Conservation (phyloP, 2,329 filamentous ascomycete species). For the Berkeleyomyces rouxiae region DNA sequence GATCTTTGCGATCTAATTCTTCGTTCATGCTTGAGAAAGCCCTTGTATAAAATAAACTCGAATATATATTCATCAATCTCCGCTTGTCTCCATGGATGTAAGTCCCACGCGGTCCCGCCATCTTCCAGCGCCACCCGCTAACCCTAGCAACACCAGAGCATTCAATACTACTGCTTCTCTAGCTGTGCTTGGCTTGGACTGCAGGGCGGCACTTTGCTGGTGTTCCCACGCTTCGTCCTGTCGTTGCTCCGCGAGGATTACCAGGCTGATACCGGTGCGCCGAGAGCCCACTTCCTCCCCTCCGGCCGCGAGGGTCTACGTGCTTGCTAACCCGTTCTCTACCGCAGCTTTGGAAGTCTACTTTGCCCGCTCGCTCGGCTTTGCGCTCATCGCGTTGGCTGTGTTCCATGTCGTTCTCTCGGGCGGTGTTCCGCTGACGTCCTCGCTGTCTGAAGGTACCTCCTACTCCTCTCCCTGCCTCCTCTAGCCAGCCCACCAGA, state of each 20-base stretch:
- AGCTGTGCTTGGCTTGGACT: slow-evolving; percentile 34
- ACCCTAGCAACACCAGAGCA: slow-evolving; percentile 23
- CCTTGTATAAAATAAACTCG: neutral
- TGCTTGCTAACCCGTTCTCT: neutral
- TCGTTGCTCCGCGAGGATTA: slow-evolving; percentile 25
- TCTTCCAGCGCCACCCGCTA: neutral
- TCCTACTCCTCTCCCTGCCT: neutral
- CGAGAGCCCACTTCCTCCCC: neutral
- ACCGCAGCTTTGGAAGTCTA: slow-evolving; percentile 47
- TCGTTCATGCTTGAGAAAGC: neutral
- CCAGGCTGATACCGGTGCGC: slow-evolving; percentile 21
- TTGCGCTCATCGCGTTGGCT: slow-evolving; percentile 49
- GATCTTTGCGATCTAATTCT: no score
- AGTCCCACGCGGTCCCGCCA: neutral
- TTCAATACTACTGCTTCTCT: slow-evolving; percentile 33
- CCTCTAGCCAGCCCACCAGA: neutral
- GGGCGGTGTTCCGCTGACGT: slow-evolving; percentile 49
- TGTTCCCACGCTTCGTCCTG: slow-evolving; percentile 32
- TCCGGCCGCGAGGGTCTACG: neutral
- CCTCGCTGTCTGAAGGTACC: slow-evolving; percentile 25
- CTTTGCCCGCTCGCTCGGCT: slow-evolving; percentile 53
- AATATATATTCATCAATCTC: neutral
- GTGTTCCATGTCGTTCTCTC: slow-evolving; percentile 50
- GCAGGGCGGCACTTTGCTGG: slow-evolving; percentile 31
- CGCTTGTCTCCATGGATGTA: slow-evolving; percentile 18